phyloP scores from a whole-genome alignment of 768 basidiomycete species.

The Clavulina sp. region DNA sequence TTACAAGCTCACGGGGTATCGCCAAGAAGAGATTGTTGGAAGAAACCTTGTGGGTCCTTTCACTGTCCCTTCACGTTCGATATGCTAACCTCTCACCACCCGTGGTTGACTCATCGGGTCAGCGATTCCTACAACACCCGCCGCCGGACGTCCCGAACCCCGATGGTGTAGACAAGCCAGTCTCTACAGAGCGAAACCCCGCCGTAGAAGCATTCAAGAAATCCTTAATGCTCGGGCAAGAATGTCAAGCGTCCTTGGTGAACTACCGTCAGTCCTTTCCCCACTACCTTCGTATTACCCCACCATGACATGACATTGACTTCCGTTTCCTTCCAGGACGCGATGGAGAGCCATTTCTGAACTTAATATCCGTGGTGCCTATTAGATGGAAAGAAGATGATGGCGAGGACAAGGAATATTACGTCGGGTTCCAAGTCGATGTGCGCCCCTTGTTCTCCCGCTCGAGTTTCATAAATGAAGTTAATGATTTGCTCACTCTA shows the following conservation, averaged over 20 bases:
- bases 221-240: slow-evolving; percentile 52
- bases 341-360: slow-evolving; percentile 72
- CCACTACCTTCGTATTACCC: background rate
- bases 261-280: slow-evolving; percentile 58
- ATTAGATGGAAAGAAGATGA: slow-evolving; percentile 49
- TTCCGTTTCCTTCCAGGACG: background rate
- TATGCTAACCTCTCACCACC: slow-evolving; percentile 2
- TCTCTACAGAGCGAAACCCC: slow-evolving; percentile 43
- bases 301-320: background rate
- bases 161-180: slow-evolving; percentile 28
- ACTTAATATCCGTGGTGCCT: slow-evolving; percentile 83
- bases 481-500: background rate
- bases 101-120: background rate
- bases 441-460: slow-evolving; percentile 33
- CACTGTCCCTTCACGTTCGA: background rate
- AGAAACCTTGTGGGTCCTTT: slow-evolving; percentile 41
- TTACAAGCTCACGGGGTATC: slow-evolving; percentile 49
- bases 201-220: slow-evolving; percentile 49
- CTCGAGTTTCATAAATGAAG: background rate
- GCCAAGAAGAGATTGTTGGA: slow-evolving; percentile 60
- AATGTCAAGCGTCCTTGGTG: slow-evolving; percentile 72
- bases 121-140: slow-evolving; percentile 71
- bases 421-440: slow-evolving; percentile 94
- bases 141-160: slow-evolving; percentile 25
- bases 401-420: slow-evolving; percentile 53